Percentiles rank a stretch among this genome's conserved stretches.
phyloP scores from a whole-genome alignment of 2,329 filamentous ascomycete species.

The Apiospora phragmitis region DNA sequence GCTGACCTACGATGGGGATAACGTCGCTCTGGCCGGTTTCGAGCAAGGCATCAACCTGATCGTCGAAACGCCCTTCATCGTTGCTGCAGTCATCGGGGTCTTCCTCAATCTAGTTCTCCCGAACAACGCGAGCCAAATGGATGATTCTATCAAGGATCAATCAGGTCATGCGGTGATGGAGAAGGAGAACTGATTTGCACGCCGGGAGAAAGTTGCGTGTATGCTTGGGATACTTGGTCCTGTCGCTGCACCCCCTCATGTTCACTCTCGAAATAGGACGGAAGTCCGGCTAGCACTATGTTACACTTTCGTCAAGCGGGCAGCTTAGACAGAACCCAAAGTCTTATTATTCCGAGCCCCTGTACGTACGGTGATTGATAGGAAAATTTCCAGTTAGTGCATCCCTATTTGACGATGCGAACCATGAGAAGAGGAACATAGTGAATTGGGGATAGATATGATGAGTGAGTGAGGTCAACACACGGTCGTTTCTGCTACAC shows the following conservation, averaged over 20 bases:
- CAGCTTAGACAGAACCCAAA: slow-evolving; percentile 2
- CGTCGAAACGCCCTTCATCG: slow-evolving; percentile 42
- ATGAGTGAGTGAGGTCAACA: not conserved
- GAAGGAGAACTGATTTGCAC: slow-evolving; percentile 1
- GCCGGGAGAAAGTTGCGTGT: not conserved
- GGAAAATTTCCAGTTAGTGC: not conserved
- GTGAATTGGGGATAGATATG: not conserved
- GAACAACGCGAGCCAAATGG: slow-evolving; percentile 29
- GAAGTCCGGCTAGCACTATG: not conserved
- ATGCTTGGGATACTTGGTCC: not conserved
- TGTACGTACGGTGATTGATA: not conserved
- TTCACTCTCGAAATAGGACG: not conserved
- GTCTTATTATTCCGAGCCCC: not conserved
- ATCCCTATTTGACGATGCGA: not conserved
- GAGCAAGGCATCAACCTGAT: slow-evolving; percentile 41
- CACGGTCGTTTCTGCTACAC: not conserved
- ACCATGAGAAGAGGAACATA: too few relatives aligned
- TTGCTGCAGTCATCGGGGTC: slow-evolving; percentile 43
- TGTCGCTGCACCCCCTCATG: not conserved
- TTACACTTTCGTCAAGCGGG: not conserved
- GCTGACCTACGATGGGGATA: slow-evolving; percentile 36
- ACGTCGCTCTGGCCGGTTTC: slow-evolving; percentile 38
- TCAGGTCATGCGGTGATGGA: slow-evolving; percentile 16
- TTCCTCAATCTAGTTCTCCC: slow-evolving; percentile 43
- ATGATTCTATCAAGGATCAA: slow-evolving; percentile 22